Conservation (phyloP, 2,329 filamentous ascomycete species). For the Alternaria rosae region DNA sequence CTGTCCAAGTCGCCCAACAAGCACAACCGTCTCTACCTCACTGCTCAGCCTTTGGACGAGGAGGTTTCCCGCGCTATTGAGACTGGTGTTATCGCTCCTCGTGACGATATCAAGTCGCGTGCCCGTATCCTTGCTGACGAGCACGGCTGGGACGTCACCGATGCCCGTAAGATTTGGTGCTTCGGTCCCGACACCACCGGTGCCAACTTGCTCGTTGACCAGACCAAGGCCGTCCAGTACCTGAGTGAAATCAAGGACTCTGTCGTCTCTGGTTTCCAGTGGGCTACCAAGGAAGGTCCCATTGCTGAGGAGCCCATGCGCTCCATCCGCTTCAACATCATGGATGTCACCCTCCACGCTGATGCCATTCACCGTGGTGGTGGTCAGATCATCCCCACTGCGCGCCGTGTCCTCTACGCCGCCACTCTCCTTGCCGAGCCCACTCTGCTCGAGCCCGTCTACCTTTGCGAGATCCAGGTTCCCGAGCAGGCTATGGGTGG, state of each 20-base stretch:
- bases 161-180: conserved; percentile 99
- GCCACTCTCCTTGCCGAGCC: conserved; percentile 89
- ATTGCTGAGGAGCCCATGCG: conserved; percentile 99
- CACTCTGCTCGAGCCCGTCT: conserved; percentile 93
- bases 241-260: conserved; percentile 99
- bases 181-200: conserved; percentile 98
- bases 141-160: conserved; percentile 98
- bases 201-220: conserved; percentile 98
- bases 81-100: conserved; percentile 86
- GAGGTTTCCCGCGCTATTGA: conserved; percentile 92
- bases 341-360: conserved; percentile 99
- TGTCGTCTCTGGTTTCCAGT: conserved; percentile 99
- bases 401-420: conserved; percentile 97
- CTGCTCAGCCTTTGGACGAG: conserved; percentile 88
- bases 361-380: conserved; percentile 99
- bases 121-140: conserved; percentile 96
- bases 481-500: conserved; percentile 99
- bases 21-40: conserved; percentile 99
- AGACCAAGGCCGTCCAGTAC: conserved; percentile 99
- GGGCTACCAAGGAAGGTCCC: conserved; percentile 97
- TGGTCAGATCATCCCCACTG: conserved; percentile 97
- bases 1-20: conserved; percentile 99
- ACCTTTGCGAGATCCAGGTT: conserved; percentile 99
- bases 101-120: conserved; percentile 99
- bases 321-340: conserved; percentile 95